Evolutionary conservation across 306 rosid genomes (phyloP), one percentile per base, ranked within the genome.

Genomic region (Hippophae tibetana): DNA sequence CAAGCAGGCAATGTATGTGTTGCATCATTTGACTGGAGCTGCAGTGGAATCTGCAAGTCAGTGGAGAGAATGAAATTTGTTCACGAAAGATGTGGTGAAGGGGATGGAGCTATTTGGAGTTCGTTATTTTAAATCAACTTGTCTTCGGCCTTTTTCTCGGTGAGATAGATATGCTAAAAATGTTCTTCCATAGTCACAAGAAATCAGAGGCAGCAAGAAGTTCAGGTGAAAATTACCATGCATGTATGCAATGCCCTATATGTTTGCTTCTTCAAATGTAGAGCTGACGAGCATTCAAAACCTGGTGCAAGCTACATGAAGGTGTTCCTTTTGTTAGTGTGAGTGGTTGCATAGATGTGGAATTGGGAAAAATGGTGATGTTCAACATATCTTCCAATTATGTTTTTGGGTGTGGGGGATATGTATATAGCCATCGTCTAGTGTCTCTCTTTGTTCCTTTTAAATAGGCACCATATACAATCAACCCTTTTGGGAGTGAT

Each of bases 1-100:
- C 89, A 84, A 45, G 99, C 99, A 9, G 99, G 97, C 23, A 88
- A 88, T 75, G 80, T 78, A 31, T 92, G 96, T 3, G 80, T 84
- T 60, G 99, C 99, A 0, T 92, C 99, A 1, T 92, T 92, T 50
- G 96, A 92, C 72, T 92, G 96, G 99, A 88, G 95, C 75, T 92
- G 99, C 74, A 92, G 99, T n/a, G 99, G 99, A 62, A 88, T 92
- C 81, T 92, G 99, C 84, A 88, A 92, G 63, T 92, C 99, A 10
- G 99, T 92, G 62, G 96, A 92, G 82, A 88, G 78, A 78, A 92
- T 92, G 64, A 92, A 92, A 70, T 70, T 42, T 69, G 99, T 92
- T 13, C 96, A 92, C 61, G 82, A 86, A n/a, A 92, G 77, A 59
- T 92, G 99, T 56, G 96, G 96, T 53, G 99, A 92, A 75, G 99